A percentile compares a stretch with the other conserved stretches of the same genome.
These are phyloP conservation scores for Leptographium radiaticola DNA, from an alignment of 2,329 filamentous ascomycete genomes.

Conservation along the genomic window DNA sequence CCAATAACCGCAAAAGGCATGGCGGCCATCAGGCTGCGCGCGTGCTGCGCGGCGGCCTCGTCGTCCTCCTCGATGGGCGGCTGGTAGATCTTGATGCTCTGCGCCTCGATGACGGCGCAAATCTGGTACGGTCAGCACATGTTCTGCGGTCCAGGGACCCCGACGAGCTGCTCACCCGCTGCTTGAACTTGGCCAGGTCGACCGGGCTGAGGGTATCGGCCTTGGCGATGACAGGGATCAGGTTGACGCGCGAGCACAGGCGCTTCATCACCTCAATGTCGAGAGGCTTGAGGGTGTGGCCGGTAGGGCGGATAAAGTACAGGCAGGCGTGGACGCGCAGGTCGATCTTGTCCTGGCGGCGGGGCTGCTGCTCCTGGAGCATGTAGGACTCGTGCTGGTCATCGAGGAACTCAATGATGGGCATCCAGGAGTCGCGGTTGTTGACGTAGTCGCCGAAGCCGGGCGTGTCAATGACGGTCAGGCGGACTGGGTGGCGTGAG, in stretches of 20 bases:
- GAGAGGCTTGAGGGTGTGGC: slow-evolving; percentile 94
- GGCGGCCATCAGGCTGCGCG: slow-evolving; percentile 83
- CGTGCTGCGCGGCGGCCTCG: slow-evolving; percentile 88
- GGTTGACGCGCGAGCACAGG: slow-evolving; percentile 91
- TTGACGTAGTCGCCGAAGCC: slow-evolving; percentile 99
- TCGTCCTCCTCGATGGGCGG: slow-evolving; percentile 97
- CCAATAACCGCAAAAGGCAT: slow-evolving; percentile 99
- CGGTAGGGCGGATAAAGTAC: slow-evolving; percentile 98
- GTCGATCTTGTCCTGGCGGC: slow-evolving; percentile 96
- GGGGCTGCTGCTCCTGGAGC: slow-evolving; percentile 98
- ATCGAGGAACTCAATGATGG: slow-evolving; percentile 98
- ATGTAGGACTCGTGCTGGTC: slow-evolving; percentile 99
- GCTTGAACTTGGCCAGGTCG: slow-evolving; percentile 89
- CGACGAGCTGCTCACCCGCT: slow-evolving; percentile 46
- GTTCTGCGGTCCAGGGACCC: neutral
- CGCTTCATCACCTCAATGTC: slow-evolving; percentile 99
- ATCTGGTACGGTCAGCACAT: slow-evolving; percentile 35
- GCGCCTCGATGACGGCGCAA: slow-evolving; percentile 86
- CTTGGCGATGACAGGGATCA: slow-evolving; percentile 98
- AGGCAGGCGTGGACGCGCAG: slow-evolving; percentile 95
- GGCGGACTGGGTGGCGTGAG: slow-evolving; percentile 52
- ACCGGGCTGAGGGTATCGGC: slow-evolving; percentile 91
- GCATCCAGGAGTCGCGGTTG: slow-evolving; percentile 99
- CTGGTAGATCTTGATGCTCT: slow-evolving; percentile 99
- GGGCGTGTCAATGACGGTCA: slow-evolving; percentile 97